Evolutionary conservation across 441 rosid genomes (phyloP), one percentile per base, ranked within the genome.

Genomic region (Pelargonium cotyledonis): DNA sequence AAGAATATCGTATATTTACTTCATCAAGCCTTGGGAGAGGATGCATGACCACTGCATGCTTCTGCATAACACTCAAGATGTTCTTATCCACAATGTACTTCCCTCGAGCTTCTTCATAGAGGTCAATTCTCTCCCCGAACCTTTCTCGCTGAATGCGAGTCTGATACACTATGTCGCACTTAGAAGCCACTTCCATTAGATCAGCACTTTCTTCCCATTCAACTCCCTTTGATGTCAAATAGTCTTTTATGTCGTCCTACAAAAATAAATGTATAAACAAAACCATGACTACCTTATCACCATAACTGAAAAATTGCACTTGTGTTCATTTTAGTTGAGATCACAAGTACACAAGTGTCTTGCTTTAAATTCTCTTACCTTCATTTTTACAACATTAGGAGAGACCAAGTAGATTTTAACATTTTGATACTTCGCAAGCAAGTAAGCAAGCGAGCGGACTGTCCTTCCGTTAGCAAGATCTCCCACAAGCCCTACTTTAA

Each of bases 391-490:
- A 4, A 92, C 84, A n/a, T 80, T 90, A 35, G 99, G 97, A 65
- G 98, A 86, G 55, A 95, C 98, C 65, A 95, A 88, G 77, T 88
- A 92, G 68, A 95, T 85, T 80, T 92, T 92, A 75, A 92, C 97
- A 65, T 82, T 84, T 66, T 86, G 77, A 80, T 92, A 95, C 80
- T 89, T 85, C 57, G 98, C 86, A 70, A 95, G 97, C 75, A 95
- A 80, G 79, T 92, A 92, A 2, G 98, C 98, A 58, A 95, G 96
- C 0, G 98, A 95, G 11, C 98, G 88, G 65, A 92, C 97, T 6
- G 98, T 95, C 77, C 99, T 87, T 72, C 95, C 99, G 47, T 94
- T 89, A 10, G 99, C 96, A 73, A 94, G 96, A 78, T 94, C 99
- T 72, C 99, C 99, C 15, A 95, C 99, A 66, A 95, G 87, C 19